These are phyloP conservation scores for Colletotrichum spaethianum DNA, from an alignment of 2,329 filamentous ascomycete genomes.

Conservation along the genomic window DNA sequence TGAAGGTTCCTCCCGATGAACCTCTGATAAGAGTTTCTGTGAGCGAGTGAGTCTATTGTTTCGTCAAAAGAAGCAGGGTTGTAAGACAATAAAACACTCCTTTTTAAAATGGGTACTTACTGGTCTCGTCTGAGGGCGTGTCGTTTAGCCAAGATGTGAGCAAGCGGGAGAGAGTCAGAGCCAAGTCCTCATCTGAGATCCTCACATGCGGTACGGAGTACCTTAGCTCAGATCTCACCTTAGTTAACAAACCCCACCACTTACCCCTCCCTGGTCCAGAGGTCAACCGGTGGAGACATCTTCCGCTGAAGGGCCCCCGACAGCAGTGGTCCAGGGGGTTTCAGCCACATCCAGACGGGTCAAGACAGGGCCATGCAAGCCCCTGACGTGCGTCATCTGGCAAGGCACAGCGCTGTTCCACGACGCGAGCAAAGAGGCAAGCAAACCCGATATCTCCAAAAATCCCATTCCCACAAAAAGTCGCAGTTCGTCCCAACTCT, in stretches of 20 bases:
- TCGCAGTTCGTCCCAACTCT: slow-evolving; percentile 30
- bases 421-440: not conserved
- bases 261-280: slow-evolving; percentile 32
- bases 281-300: slow-evolving; percentile 23
- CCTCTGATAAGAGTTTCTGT: not conserved
- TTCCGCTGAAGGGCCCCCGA: slow-evolving; percentile 19
- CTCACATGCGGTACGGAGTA: slow-evolving; percentile 24
- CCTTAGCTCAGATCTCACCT: slow-evolving; percentile 17
- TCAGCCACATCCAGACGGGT: slow-evolving; percentile 25
- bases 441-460: slow-evolving; percentile 22
- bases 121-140: not conserved
- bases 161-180: slow-evolving; percentile 32
- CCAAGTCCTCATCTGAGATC: slow-evolving; percentile 32
- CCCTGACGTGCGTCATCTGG: slow-evolving; percentile 41
- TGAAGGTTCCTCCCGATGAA: not conserved
- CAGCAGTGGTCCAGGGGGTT: slow-evolving; percentile 23
- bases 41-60: not conserved
- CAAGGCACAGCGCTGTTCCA: slow-evolving; percentile 23
- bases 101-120: not conserved
- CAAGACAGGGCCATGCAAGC: slow-evolving; percentile 26
- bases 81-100: not conserved
- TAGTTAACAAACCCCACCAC: slow-evolving; percentile 28
- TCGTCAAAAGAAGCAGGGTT: not conserved
- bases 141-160: not conserved
- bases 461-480: slow-evolving; percentile 28